These are phyloP conservation scores for Magnolia kwangsiensis DNA, from an alignment of 164 flowering plant genomes.

Conservation along the genomic window DNA sequence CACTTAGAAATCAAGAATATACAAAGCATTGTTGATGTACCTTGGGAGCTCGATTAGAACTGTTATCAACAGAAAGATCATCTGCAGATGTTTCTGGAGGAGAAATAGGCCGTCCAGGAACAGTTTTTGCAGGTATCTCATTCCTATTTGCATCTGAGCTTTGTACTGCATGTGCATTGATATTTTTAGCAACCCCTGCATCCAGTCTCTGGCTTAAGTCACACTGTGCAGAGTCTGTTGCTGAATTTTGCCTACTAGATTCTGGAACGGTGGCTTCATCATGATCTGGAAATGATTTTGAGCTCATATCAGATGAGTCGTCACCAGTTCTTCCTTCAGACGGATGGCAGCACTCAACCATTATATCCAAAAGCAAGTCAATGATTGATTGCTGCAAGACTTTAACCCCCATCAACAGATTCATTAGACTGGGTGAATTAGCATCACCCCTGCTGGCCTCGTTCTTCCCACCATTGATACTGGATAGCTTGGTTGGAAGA, in stretches of 20 bases:
- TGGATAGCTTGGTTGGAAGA: slow-evolving; percentile 90
- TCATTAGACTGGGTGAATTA: slow-evolving; percentile 92
- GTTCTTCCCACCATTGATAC: slow-evolving; percentile 67
- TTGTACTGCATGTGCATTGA: slow-evolving; percentile 61
- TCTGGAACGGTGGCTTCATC: slow-evolving; percentile 51
- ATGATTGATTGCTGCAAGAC: slow-evolving; percentile 95
- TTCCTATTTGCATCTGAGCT: slow-evolving; percentile 54
- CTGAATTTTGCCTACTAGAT: slow-evolving; percentile 58
- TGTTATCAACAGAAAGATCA: slow-evolving; percentile 43
- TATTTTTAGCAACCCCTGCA: slow-evolving; percentile 24
- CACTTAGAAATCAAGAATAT: slow-evolving; percentile 22
- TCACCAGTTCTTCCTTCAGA: slow-evolving; percentile 63
- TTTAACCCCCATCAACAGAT: slow-evolving; percentile 98
- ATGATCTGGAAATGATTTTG: slow-evolving; percentile 46
- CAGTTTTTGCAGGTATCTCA: slow-evolving; percentile 34
- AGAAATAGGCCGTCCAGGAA: slow-evolving; percentile 49
- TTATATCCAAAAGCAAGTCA: slow-evolving; percentile 92
- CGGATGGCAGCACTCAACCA: slow-evolving; percentile 99
- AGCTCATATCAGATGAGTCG: slow-evolving; percentile 47
- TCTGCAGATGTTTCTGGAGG: slow-evolving; percentile 79
- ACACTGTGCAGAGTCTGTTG: slow-evolving; percentile 75
- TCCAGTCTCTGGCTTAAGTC: slow-evolving; percentile 40
- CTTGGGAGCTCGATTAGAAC: slow-evolving; percentile 59
- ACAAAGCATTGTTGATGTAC: slow-evolving; percentile 30
- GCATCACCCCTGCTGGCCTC: slow-evolving; percentile 52